These are phyloP conservation scores for Exophiala sp. DNA, from an alignment of 2,329 filamentous ascomycete species.

Conservation along the genomic window DNA sequence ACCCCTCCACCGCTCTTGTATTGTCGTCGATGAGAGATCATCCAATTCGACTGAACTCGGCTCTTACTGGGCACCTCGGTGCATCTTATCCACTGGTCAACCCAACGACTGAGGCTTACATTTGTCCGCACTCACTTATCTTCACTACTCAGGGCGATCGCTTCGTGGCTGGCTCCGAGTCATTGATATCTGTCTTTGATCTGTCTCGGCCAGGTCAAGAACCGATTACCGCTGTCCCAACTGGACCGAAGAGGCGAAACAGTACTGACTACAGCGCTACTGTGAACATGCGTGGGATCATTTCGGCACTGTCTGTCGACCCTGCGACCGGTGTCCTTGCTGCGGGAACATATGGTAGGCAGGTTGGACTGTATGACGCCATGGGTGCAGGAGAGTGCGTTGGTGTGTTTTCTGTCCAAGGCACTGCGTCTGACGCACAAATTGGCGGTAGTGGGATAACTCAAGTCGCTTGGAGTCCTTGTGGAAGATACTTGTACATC, in stretches of 20 bases:
- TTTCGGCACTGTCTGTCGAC: conserved; percentile 51
- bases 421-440: conserved; percentile 36
- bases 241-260: conserved; percentile 39
- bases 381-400: conserved; percentile 48
- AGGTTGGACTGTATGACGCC: conserved; percentile 54
- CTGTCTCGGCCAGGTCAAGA: conserved; percentile 45
- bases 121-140: conserved; percentile 53
- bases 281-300: conserved; percentile 52
- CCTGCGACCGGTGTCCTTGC: conserved; percentile 48
- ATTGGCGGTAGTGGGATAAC: conserved; percentile 54
- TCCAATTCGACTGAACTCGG: conserved; percentile 56
- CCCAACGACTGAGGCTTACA: conserved; percentile 55
- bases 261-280: conserved; percentile 14
- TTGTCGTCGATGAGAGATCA: conserved; percentile 53
- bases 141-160: conserved; percentile 48
- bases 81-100: conserved; percentile 56
- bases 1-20: conserved; percentile 48
- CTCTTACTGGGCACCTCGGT: conserved; percentile 46
- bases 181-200: conserved; percentile 56
- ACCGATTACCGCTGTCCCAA: conserved; percentile 45
- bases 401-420: conserved; percentile 49
- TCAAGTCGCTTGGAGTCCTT: conserved; percentile 55
- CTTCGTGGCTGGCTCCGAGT: conserved; percentile 58
- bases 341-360: conserved; percentile 56
- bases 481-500: conserved; percentile 57